Percentiles rank a stretch among this genome's conserved stretches.
phyloP scores from a whole-genome alignment of 129 eudicot genomes.

The Artemisia annua region DNA sequence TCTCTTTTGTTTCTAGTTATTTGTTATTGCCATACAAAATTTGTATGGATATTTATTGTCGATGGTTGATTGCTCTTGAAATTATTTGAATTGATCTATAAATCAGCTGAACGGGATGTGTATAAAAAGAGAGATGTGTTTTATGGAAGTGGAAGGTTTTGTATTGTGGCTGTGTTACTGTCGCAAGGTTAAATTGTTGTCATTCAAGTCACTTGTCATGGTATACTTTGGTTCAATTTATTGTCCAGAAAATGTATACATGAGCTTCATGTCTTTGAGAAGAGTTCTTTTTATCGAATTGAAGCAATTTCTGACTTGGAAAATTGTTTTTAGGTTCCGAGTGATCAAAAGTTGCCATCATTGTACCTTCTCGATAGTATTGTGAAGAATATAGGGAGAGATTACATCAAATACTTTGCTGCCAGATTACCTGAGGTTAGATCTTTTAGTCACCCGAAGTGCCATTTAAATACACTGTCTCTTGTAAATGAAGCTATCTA shows the following conservation, averaged over 20 bases:
- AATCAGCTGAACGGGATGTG: slow-evolving; percentile 13
- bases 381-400: slow-evolving; percentile 96
- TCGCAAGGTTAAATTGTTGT: slow-evolving; percentile 1
- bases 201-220: background rate
- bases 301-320: slow-evolving; percentile 38
- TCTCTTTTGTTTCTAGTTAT: too few species aligned
- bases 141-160: slow-evolving; percentile 15
- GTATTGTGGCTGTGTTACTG: slow-evolving; percentile 12
- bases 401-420: slow-evolving; percentile 81
- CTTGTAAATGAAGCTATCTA: background rate
- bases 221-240: background rate
- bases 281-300: slow-evolving; percentile 10
- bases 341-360: slow-evolving; percentile 94
- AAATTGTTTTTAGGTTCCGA: slow-evolving; percentile 72
- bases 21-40: too few species aligned
- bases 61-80: too few species aligned
- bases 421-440: slow-evolving; percentile 92
- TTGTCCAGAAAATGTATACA: background rate
- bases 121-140: background rate
- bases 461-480: slow-evolving; percentile 23
- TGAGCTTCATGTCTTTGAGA: slow-evolving; percentile 12
- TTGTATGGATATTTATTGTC: background rate
- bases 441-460: slow-evolving; percentile 30
- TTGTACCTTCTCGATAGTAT: slow-evolving; percentile 90
- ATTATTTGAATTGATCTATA: slow-evolving; percentile 5